Percentiles rank a stretch among this genome's conserved stretches.
phyloP scores from a whole-genome alignment of 2,329 filamentous ascomycete species.

The Diaporthe nobilis region DNA sequence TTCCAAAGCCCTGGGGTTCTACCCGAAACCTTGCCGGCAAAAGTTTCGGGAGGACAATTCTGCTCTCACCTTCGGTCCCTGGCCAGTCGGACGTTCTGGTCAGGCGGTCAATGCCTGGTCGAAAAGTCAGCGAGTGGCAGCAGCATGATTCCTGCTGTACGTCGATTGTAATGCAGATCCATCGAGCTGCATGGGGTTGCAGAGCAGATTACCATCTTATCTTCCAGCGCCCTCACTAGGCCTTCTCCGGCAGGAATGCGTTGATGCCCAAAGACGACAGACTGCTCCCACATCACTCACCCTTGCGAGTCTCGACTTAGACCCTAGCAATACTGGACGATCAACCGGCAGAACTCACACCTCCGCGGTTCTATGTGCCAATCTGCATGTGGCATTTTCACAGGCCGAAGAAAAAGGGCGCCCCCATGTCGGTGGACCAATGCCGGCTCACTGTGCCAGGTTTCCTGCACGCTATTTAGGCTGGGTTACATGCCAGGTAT shows the following conservation, averaged over 20 bases:
- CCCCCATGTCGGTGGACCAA: slow-evolving; percentile 5
- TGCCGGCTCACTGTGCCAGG: slow-evolving; percentile 18
- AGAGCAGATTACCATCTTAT: slow-evolving; percentile 32
- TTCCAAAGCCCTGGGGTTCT: slow-evolving; percentile 15
- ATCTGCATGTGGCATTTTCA: slow-evolving; percentile 26
- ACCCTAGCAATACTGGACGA: slow-evolving; percentile 22
- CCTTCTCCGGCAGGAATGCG: slow-evolving; percentile 30
- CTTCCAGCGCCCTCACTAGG: slow-evolving; percentile 29
- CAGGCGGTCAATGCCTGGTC: slow-evolving; percentile 28
- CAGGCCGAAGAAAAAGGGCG: not conserved
- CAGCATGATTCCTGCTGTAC: slow-evolving; percentile 30
- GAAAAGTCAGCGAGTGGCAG: slow-evolving; percentile 19
- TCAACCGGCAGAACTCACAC: slow-evolving; percentile 17
- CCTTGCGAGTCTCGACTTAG: slow-evolving; percentile 20
- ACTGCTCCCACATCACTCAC: not conserved
- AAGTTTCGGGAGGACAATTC: slow-evolving; percentile 25
- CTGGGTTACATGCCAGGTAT: slow-evolving; percentile 12
- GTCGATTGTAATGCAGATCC: slow-evolving; percentile 27
- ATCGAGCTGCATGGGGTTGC: slow-evolving; percentile 31
- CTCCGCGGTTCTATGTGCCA: slow-evolving; percentile 27
- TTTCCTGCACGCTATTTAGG: slow-evolving; percentile 1
- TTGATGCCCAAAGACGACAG: slow-evolving; percentile 29
- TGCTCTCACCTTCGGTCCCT: slow-evolving; percentile 12
- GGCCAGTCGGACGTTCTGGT: slow-evolving; percentile 13
- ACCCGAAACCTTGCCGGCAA: slow-evolving; percentile 32